Base-by-base conservation (phyloP, 2,329 filamentous ascomycete species). In the Coniosporium tulheliwenetii region DNA sequence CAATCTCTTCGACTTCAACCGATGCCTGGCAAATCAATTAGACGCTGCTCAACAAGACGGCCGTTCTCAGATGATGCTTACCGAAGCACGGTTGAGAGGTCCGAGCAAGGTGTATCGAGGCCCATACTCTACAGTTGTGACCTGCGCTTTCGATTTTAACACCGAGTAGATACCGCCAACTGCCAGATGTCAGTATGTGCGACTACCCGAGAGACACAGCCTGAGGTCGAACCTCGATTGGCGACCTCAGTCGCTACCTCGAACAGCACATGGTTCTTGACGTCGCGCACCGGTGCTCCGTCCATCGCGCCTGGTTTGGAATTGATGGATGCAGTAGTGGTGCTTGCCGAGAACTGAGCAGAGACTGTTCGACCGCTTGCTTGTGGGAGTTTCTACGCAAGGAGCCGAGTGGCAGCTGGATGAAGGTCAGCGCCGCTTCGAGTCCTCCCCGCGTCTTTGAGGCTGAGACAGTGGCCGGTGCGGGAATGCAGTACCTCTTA, bases 131-230 rank as follows among this genome's bases (percentile, higher is more conserved):
- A 86, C 86, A 1, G 89, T 95, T 36, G 91, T 96, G 46, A 96
- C 91, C 39, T 91, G 89, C 32, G 91, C 89, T 65, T 98, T 98
- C 46, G 91, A 98, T 65, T 98, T 98, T 65, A 98, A 79, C 49
- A 98, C 91, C 12, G 89, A 96, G 71, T 98, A 98, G 66, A 98
- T 98, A 54, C 91, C 91, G 57, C 91, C 91, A 46, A 98, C 91
- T 93, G 50, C 33, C 42, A 36, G 30, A 26, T 10, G 44, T 56
- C 43, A 54, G 48, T 32, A 43, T 31, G 37, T 33, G 40, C 45
- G 30, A 46, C 34, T 37, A 45, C 15, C 19, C 30, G 13, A 26
- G 19, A 7, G 19, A 26, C 7, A 26, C 19, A 7, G 7, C 19
- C 7, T 26, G 19, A 26, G 7, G n/a, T 38, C 70, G 50, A 71